These are phyloP conservation scores for Picea abies DNA, from an alignment of 83 land plant species.

Conservation along the genomic window DNA sequence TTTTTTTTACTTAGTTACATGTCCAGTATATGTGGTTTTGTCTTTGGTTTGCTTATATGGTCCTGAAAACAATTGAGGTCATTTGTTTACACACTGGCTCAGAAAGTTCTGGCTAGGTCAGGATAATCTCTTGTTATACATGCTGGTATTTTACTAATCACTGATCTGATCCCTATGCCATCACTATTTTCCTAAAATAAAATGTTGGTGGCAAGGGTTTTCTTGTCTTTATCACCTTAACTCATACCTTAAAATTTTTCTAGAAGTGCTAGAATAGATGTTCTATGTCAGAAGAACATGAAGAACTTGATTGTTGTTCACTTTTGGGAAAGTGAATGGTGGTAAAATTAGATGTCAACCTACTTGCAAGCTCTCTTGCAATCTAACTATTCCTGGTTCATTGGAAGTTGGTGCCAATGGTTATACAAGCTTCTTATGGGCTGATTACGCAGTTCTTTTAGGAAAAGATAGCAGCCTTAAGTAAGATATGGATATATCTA, in stretches of 20 bases:
- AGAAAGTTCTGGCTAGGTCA: not conserved
- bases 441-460: too few species aligned
- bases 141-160: not conserved
- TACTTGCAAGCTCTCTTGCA: not conserved
- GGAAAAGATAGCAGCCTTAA: not conserved
- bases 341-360: not conserved
- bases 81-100: not conserved
- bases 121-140: not conserved
- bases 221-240: not conserved
- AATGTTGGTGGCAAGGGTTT: not conserved
- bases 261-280: not conserved
- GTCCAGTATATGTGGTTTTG: not conserved
- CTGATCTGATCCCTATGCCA: not conserved
- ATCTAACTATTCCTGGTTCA: not conserved
- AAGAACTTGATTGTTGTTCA: not conserved
- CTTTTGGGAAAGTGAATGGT: not conserved
- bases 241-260: not conserved
- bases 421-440: not conserved
- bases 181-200: not conserved
- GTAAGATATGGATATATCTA: not conserved
- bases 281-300: not conserved
- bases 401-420: not conserved
- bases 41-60: not conserved
- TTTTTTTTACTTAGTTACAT: not conserved
- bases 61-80: not conserved